Evolutionary conservation across 2,329 filamentous ascomycete genomes (phyloP), one percentile per base, ranked within the genome.

Genomic region (Ophiognomonia clavigignenti-juglandacearum): DNA sequence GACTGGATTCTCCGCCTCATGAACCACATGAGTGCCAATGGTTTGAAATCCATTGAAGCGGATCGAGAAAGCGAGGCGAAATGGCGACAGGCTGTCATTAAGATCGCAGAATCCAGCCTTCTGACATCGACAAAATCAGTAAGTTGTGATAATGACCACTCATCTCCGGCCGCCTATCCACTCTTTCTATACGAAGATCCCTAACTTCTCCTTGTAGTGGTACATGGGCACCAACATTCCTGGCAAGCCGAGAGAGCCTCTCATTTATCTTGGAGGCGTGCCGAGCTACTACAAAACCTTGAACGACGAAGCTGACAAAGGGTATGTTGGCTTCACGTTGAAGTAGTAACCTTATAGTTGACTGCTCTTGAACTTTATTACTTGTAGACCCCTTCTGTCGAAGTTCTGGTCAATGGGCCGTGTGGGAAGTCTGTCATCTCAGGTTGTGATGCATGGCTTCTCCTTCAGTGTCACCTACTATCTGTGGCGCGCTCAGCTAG

Each of bases 221-320:
- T 72, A 70, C 39, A 65, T 66, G 60, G 69, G 68, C 1, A 59
- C 57, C 4, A 68, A 66, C 34, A 64, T 73, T 26, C 67, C 67
- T 1, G 67, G 67, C 0, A 71, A 69, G 53, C 50, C 54, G 10
- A 48, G 61, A 13, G 64, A 69, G 54, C 57, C 57, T 7, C 48
- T 68, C 37, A 60, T 65, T 32, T 72, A 57, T 37, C 42, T 60
- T 26, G 59, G 57, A 6, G 58, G 59, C 20, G 44, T 61, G 18
- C 53, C 56, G 9, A 53, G 45, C 13, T 59, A 58, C 20, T 45
- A 45, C 27, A 16, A 32, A 18, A 36, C 23, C 7, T 38, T 48
- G 23, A 48, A 40, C 20, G 36, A 45, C 16, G 23, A 11, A 8
- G 41, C 41, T 13, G 34, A 22, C 13, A 34, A 45, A 14, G 41